Percentiles rank a stretch among this genome's conserved stretches.
Conservation (phyloP, 805 yeast species). For the Candida tammaniensis region DNA sequence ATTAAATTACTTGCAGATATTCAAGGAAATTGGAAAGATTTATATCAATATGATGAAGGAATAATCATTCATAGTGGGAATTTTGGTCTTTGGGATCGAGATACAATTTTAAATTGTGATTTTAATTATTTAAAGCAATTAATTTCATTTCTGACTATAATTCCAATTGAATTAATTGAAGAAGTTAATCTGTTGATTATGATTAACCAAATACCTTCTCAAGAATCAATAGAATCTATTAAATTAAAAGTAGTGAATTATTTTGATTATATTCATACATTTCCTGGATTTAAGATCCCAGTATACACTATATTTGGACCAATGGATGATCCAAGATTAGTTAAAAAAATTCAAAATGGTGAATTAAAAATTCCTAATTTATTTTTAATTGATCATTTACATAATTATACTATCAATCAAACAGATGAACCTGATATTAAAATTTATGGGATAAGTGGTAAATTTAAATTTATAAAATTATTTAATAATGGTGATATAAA, state of each 20-base stretch:
- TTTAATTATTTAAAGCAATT: constrained; percentile 57
- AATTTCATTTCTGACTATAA: constrained; percentile 61
- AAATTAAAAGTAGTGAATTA: constrained; percentile 7
- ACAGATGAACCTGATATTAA: constrained; percentile 47
- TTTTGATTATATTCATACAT: constrained; percentile 13
- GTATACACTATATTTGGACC: constrained; percentile 79
- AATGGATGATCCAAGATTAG: constrained; percentile 67
- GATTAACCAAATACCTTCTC: constrained; percentile 15
- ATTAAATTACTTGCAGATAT: constrained; percentile 22
- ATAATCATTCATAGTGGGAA: constrained; percentile 70
- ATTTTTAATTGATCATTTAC: constrained; percentile 57
- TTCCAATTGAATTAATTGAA: constrained; percentile 47
- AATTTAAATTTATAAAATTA: constrained; percentile 60
- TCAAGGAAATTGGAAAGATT: constrained; percentile 25
- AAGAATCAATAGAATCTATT: constrained; percentile 10
- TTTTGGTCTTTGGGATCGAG: constrained; percentile 70
- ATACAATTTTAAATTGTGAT: constrained; percentile 52
- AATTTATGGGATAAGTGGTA: constrained; percentile 71
- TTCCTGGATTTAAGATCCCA: constrained; percentile 48
- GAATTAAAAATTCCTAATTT: constrained; percentile 54
- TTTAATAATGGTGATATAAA: constrained; percentile 29
- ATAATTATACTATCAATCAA: constrained; percentile 35
- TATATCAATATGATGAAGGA: constrained; percentile 13
- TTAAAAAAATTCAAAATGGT: constrained; percentile 60
- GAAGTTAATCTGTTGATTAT: constrained; percentile 51